phyloP scores from a whole-genome alignment of 108 stramenopile genomes.

The Chaetoceros tenuissimus region DNA sequence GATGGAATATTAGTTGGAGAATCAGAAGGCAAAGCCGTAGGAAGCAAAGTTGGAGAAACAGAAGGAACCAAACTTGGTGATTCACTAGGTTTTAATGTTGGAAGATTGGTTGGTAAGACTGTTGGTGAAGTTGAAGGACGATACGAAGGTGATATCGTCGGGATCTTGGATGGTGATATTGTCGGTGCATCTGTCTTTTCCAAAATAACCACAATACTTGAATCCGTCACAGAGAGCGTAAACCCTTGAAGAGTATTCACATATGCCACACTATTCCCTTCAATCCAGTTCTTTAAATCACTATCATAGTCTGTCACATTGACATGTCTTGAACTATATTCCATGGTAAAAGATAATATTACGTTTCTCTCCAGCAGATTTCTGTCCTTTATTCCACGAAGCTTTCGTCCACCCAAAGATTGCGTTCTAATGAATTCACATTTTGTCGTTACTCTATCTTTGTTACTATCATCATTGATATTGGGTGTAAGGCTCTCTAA shows the following conservation, averaged over 20 bases:
- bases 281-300: slow-evolving; percentile 38
- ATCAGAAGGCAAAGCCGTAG: neutral
- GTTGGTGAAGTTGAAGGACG: slow-evolving; percentile 1
- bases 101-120: neutral
- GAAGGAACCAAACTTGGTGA: slow-evolving; percentile 1
- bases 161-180: slow-evolving; percentile 23
- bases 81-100: slow-evolving; percentile 11
- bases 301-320: slow-evolving; percentile 37
- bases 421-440: slow-evolving; percentile 2
- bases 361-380: neutral
- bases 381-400: neutral
- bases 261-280: slow-evolving; percentile 23
- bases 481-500: slow-evolving; percentile 22
- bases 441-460: slow-evolving; percentile 4
- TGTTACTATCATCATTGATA: slow-evolving; percentile 12
- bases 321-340: slow-evolving; percentile 28
- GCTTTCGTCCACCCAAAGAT: neutral
- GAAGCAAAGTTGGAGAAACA: neutral
- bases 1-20: neutral
- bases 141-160: slow-evolving; percentile 3
- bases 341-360: slow-evolving; percentile 30
- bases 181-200: slow-evolving; percentile 12
- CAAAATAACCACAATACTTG: slow-evolving; percentile 14
- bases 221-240: slow-evolving; percentile 28
- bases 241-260: slow-evolving; percentile 28